phyloP scores from a whole-genome alignment of 192 early-diverging fungal genomes.

The Coemansia sp. region DNA sequence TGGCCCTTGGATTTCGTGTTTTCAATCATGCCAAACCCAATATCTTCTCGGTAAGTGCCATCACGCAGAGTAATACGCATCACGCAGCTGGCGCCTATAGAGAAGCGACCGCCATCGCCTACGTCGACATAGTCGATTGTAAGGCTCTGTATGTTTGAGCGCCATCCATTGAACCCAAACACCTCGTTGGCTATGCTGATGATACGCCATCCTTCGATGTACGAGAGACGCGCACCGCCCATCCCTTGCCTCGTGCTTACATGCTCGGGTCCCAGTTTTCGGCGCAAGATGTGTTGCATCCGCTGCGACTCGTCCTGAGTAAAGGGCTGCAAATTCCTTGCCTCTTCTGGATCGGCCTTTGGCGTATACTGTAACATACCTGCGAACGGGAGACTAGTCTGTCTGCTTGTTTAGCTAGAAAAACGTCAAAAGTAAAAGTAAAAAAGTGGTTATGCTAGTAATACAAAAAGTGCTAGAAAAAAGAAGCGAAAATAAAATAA shows the following conservation, averaged over 20 bases:
- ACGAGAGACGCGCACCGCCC: constrained; percentile 69
- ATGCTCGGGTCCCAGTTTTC: constrained; percentile 72
- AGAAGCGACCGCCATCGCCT: constrained; percentile 58
- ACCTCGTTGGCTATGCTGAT: constrained; percentile 89
- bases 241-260: constrained; percentile 68
- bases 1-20: constrained; percentile 72
- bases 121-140: constrained; percentile 74
- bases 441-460: not conserved
- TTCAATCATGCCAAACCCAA: constrained; percentile 85
- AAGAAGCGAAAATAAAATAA: not conserved
- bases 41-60: constrained; percentile 86
- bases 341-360: not conserved
- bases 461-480: not conserved
- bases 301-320: constrained; percentile 11
- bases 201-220: constrained; percentile 81
- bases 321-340: constrained; percentile 12
- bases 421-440: not conserved
- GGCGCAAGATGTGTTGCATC: constrained; percentile 49
- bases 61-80: constrained; percentile 85
- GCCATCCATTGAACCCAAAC: constrained; percentile 97
- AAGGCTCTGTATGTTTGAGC: constrained; percentile 68
- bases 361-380: constrained; percentile 17
- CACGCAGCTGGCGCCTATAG: constrained; percentile 72
- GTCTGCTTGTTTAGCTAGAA: not conserved
- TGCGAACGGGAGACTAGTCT: no score